Conservation (phyloP, 345 rosid species). For the Citrus glauca region DNA sequence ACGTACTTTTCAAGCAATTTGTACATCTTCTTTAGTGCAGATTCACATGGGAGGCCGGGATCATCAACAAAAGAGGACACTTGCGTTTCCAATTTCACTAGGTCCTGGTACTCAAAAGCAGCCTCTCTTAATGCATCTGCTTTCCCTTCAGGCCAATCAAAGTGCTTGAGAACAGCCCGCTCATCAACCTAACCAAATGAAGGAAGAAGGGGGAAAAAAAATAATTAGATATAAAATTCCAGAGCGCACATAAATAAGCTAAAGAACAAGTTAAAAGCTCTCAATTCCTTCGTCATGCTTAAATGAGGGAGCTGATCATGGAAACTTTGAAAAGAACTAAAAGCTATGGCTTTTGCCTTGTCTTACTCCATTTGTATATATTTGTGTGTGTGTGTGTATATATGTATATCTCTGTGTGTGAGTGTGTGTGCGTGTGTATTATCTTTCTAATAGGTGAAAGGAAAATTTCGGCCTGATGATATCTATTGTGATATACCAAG, state of each 20-base stretch:
- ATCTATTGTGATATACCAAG: slow-evolving; percentile 48
- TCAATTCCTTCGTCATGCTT: neutral
- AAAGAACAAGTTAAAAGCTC: neutral
- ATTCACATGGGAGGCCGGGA: slow-evolving; percentile 76
- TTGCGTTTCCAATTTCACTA: slow-evolving; percentile 80
- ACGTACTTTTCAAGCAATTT: slow-evolving; percentile 91
- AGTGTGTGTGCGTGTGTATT: neutral
- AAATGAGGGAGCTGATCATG: neutral
- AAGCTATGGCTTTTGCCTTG: neutral
- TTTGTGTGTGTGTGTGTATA: neutral
- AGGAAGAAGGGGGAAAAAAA: neutral
- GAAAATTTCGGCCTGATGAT: neutral
- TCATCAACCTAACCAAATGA: slow-evolving; percentile 72
- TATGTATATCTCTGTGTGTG: neutral
- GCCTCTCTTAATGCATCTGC: slow-evolving; percentile 97
- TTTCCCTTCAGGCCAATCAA: slow-evolving; percentile 99
- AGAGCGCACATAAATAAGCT: neutral
- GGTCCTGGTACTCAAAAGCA: slow-evolving; percentile 94
- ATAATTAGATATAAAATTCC: neutral
- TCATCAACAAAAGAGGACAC: slow-evolving; percentile 78
- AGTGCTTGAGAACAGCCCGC: slow-evolving; percentile 96
- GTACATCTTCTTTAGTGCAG: slow-evolving; percentile 91
- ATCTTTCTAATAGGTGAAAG: neutral
- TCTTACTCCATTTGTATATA: slow-evolving; percentile 4
- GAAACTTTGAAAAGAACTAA: neutral